These are phyloP conservation scores for Trichoderma atroviride DNA, from an alignment of 2,329 filamentous ascomycete genomes.

Conservation along the genomic window DNA sequence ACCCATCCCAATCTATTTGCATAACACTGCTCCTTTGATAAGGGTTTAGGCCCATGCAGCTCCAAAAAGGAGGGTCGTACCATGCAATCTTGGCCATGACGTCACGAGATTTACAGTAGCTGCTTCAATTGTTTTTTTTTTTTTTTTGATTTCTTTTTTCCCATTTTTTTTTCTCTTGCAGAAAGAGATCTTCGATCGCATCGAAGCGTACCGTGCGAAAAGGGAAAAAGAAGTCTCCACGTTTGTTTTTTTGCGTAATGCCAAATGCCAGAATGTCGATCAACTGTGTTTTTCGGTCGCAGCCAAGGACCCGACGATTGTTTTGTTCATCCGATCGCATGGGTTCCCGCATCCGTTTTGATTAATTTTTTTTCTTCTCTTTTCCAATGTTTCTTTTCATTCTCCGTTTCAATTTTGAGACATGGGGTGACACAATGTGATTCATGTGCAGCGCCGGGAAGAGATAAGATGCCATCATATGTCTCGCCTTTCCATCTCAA, in stretches of 20 bases:
- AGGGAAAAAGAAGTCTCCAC: neutral
- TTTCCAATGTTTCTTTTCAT: neutral
- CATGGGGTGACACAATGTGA: neutral
- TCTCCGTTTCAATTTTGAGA: neutral
- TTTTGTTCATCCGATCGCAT: neutral
- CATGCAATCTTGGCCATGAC: neutral
- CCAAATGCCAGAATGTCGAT: neutral
- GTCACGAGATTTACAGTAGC: neutral
- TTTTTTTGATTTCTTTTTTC: neutral
- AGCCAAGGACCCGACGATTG: neutral
- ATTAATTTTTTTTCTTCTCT: neutral
- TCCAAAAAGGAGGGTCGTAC: neutral
- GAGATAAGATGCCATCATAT: neutral
- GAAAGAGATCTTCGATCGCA: slow-evolving; percentile 11
- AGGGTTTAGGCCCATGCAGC: slow-evolving; percentile 2
- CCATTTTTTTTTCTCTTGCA: too few relatives aligned
- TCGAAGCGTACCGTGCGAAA: neutral
- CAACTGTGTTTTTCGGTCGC: neutral
- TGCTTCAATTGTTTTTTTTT: neutral
- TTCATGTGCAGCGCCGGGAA: neutral
- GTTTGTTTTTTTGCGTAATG: slow-evolving; percentile 7
- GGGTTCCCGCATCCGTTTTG: neutral
- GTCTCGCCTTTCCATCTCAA: neutral
- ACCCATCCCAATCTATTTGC: neutral
- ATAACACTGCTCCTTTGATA: neutral